Evolutionary conservation across 2,329 filamentous ascomycete species (phyloP), one percentile per base, ranked within the genome.

Genomic region (Leptodontidium sp.): DNA sequence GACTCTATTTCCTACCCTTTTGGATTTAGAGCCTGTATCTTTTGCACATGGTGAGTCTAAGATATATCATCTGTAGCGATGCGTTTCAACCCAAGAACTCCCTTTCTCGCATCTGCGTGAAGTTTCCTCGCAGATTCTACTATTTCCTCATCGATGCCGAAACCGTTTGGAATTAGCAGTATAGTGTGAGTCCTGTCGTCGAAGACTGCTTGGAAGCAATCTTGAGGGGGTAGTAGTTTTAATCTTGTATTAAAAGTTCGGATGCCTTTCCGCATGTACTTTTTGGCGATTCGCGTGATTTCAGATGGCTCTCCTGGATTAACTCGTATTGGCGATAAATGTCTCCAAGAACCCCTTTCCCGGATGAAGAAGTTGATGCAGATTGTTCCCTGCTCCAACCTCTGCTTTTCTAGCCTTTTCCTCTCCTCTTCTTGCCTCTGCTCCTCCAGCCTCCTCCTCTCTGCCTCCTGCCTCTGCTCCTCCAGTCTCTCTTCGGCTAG

Each of bases 221-320:
- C n/a, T 17, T 64, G 15, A 35, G 61, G 43, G 17, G 14, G 24
- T 49, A 64, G 24, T 29, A 64, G 40, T 52, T n/a, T 21, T 35
- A 64, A 35, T 29, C 24, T 64, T 38, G 61, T 64, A 49, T 64
- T 64, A 43, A 64, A 64, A 64, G 61, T 49, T 64, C 43, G 40
- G 26, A 64, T 49, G n/a, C 47, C 8, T 64, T 50, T 50, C 43
- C 9, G 24, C 43, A 64, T 64, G 17, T 64, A 64, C 15, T 45
- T 45, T 45, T 45, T 45, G 9, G 40, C 9, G 11, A 45, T 45
- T 14, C 9, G 40, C 40, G 40, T 11, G 9, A 45, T 45, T 45
- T 45, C 40, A 45, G 9, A 45, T 17, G 9, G 40, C 40, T 45
- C 9, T 45, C 3, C 40, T 45, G 9, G 9, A 45, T 45, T 45